Base-by-base conservation (phyloP, 768 basidiomycete species). In the Mycena kentingensis region DNA sequence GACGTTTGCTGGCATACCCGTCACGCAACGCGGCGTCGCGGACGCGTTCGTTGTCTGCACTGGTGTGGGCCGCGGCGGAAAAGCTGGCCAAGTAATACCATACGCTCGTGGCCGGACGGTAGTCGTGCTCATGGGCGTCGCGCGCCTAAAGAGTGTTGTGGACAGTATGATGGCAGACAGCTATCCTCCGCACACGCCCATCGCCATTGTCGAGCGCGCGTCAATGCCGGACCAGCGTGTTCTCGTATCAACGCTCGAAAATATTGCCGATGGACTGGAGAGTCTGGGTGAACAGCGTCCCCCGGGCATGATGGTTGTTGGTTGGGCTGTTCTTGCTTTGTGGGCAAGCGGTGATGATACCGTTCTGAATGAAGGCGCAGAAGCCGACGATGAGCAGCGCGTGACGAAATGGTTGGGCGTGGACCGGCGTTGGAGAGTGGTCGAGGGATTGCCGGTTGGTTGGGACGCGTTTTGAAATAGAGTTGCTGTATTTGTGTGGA, bases 231-330 rank as follows among this genome's bases (percentile, higher is more conserved):
- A 99, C 70, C 97, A 98, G 70, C 75, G 97, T 13, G 83, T 90
- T 2, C 76, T 97, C 19, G 77, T 77, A 25, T 88, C 87, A 16
- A 98, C 94, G 1, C 66, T 99, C 43, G 76, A 71, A 49, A 78
- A 87, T 61, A 81, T 98, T 32, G 81, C 79, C 15, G 70, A 68
- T 16, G 93, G 88, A 2, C 66, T 98, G 66, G 85, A 87, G 50
- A 82, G 79, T 54, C 72, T 79, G 2, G 93, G 89, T 7, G 89
- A 92, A 61, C 94, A 98, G 67, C 73, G 95, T 29, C 93, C 95
- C 16, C 97, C 97, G 0, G 97, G 94, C 8, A 94, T 99, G 90
- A 88, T 98, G 66, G 78, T 98, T 26, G 78, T 99, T 60, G 97
- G 97, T 2, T 99, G 95, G 95, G 79, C 87, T 2, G 88, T 89